A percentile compares a stretch with the other conserved stretches of the same genome.
These are phyloP conservation scores for Verticillium longisporum DNA, from an alignment of 2,329 filamentous ascomycete species.

Conservation along the genomic window DNA sequence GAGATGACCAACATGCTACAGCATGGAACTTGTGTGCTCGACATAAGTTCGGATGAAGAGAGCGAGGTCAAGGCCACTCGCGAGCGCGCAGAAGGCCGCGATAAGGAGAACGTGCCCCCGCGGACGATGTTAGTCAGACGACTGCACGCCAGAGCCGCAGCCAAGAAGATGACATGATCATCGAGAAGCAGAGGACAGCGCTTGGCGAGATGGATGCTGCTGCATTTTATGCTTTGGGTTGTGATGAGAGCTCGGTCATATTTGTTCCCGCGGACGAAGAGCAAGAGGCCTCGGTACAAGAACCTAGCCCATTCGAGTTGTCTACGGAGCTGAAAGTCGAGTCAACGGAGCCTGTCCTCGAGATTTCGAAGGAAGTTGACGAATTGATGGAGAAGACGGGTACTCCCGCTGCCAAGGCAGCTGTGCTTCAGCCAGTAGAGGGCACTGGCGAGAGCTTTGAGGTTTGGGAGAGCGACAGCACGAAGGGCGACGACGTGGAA, in stretches of 20 bases:
- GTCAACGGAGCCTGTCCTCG: conserved; percentile 7
- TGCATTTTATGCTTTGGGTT: conserved; percentile 62
- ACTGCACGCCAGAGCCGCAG: conserved; percentile 23
- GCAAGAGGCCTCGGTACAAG: conserved; percentile 15
- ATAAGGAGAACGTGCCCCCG: conserved; percentile 94
- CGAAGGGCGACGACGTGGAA: conserved; percentile 47
- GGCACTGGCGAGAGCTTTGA: conserved; percentile 56
- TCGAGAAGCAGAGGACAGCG: conserved; percentile 59
- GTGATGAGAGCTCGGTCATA: conserved; percentile 54
- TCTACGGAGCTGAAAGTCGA: conserved; percentile 17
- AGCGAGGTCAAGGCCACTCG: conserved; percentile 45
- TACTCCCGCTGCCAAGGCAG: conserved; percentile 32
- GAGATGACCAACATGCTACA: conserved; percentile 90
- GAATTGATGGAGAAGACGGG: conserved; percentile 28
- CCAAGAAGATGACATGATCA: conserved; percentile 44
- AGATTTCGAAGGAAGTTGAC: conserved; percentile 21
- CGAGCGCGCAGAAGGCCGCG: conserved; percentile 53
- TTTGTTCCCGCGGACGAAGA: conserved; percentile 57
- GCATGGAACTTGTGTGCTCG: conserved; percentile 78
- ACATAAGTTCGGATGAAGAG: conserved; percentile 87
- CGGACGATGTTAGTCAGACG: conserved; percentile 56
- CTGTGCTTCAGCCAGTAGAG: conserved; percentile 47
- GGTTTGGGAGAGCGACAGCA: conserved; percentile 64
- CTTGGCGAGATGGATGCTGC: conserved; percentile 60
- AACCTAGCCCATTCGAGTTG: conserved; percentile 16